phyloP scores from a whole-genome alignment of 257 asterid species.

The Petunia axillaris region DNA sequence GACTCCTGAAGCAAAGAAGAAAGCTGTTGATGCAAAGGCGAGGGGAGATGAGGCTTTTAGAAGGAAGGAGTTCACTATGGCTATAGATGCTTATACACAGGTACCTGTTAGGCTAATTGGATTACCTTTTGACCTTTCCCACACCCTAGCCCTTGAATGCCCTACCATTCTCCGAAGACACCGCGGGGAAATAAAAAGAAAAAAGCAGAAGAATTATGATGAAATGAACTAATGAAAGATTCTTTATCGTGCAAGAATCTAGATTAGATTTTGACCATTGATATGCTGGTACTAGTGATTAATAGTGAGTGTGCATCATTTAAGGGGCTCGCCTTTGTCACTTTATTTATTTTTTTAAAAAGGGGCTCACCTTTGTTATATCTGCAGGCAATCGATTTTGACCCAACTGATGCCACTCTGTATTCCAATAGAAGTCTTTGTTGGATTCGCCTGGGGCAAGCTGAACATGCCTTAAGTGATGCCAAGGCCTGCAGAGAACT shows the following conservation, averaged over 20 bases:
- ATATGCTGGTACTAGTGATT: neutral
- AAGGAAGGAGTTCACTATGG: constrained; percentile 62
- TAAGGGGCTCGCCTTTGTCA: neutral
- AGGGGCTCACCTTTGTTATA: neutral
- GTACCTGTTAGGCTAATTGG: constrained; percentile 37
- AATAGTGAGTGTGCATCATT: neutral
- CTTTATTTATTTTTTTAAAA: too few relatives aligned
- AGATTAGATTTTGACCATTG: neutral
- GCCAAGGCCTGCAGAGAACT: constrained; percentile 80
- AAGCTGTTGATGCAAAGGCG: constrained; percentile 88
- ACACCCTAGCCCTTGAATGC: neutral
- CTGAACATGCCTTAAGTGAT: constrained; percentile 85
- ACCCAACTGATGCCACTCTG: constrained; percentile 76
- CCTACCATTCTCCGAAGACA: neutral
- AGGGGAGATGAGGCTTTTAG: constrained; percentile 85
- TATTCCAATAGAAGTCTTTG: constrained; percentile 92
- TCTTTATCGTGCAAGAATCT: neutral
- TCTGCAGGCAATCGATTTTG: constrained; percentile 87
- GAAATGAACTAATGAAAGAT: neutral
- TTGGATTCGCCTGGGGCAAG: constrained; percentile 91
- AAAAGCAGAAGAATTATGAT: constrained; percentile 3
- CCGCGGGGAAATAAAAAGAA: neutral
- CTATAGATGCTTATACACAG: constrained; percentile 96
- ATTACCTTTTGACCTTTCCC: neutral
- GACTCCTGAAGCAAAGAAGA: constrained; percentile 75